A percentile compares a stretch with the other conserved stretches of the same genome.
Evolutionary conservation across 2,329 filamentous ascomycete genomes (phyloP).

Genomic region (Monilinia laxa): DNA sequence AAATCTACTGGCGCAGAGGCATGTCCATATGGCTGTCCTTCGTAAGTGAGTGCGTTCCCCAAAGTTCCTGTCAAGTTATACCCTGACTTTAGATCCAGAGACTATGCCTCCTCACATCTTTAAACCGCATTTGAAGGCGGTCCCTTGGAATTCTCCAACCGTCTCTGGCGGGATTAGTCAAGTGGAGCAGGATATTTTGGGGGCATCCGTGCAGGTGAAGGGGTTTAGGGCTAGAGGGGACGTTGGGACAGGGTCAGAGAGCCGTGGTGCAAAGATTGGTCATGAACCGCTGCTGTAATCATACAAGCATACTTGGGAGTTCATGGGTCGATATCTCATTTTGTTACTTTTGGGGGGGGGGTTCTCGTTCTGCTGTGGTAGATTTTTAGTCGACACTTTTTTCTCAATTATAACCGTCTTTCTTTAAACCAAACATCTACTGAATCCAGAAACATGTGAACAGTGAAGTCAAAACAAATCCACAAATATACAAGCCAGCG

Average conservation of each 20-base stretch:
- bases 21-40: constrained; percentile 17
- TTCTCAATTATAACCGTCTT: constrained; percentile 12
- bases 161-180: constrained; percentile 14
- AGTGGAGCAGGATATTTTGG: constrained; percentile 18
- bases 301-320: constrained; percentile 25
- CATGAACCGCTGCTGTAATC: constrained; percentile 22
- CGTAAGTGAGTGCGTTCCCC: constrained; percentile 22
- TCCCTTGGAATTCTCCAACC: constrained; percentile 14
- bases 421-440: not conserved
- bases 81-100: constrained; percentile 10
- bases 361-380: constrained; percentile 23
- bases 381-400: constrained; percentile 23
- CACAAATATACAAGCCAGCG: not conserved
- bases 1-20: not conserved
- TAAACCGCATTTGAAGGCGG: constrained; percentile 13
- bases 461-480: not conserved
- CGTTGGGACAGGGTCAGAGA: constrained; percentile 2
- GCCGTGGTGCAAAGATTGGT: constrained; percentile 8
- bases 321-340: constrained; percentile 20
- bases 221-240: constrained; percentile 15
- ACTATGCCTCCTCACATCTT: constrained; percentile 8
- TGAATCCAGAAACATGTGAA: constrained; percentile 4
- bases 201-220: constrained; percentile 17
- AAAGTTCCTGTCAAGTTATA: not conserved
- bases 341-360: constrained; percentile 18